A percentile compares a stretch with the other conserved stretches of the same genome.
phyloP scores from a whole-genome alignment of 2,329 filamentous ascomycete genomes.

The Calonectria montana region DNA sequence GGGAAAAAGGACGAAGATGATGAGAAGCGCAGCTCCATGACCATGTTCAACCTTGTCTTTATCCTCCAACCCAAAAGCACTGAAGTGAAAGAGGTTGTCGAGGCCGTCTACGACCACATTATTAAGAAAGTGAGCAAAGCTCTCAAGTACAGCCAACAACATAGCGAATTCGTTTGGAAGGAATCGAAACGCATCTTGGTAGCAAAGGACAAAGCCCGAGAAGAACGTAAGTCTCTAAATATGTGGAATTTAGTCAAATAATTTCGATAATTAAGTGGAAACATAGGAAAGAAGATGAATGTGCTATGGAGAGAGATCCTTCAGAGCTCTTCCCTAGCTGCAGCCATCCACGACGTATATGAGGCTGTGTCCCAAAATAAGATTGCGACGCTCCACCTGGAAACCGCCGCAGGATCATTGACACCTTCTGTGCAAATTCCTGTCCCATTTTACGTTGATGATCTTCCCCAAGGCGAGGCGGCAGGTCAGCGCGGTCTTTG shows the following conservation, averaged over 20 bases:
- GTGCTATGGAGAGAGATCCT: slow-evolving; percentile 78
- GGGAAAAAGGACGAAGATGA: slow-evolving; percentile 55
- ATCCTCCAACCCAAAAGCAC: slow-evolving; percentile 84
- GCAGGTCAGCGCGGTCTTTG: slow-evolving; percentile 80
- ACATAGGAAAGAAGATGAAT: slow-evolving; percentile 68
- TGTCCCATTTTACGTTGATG: slow-evolving; percentile 75
- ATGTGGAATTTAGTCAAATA: no score
- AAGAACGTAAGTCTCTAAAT: slow-evolving; percentile 63
- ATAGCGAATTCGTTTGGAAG: slow-evolving; percentile 89
- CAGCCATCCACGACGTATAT: slow-evolving; percentile 85
- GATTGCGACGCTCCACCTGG: slow-evolving; percentile 86
- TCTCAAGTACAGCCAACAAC: slow-evolving; percentile 91
- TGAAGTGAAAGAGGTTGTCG: slow-evolving; percentile 79
- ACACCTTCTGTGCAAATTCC: slow-evolving; percentile 75
- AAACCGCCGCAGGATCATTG: slow-evolving; percentile 67
- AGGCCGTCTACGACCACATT: slow-evolving; percentile 85
- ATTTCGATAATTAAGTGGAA: slow-evolving; percentile 25
- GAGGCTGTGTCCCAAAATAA: slow-evolving; percentile 84
- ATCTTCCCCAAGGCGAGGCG: slow-evolving; percentile 76
- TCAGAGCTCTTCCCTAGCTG: slow-evolving; percentile 80
- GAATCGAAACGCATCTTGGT: slow-evolving; percentile 86
- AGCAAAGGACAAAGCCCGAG: slow-evolving; percentile 84
- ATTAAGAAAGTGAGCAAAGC: slow-evolving; percentile 93
- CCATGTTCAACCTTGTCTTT: slow-evolving; percentile 98
- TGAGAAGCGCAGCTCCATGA: slow-evolving; percentile 79